These are phyloP conservation scores for Mycena galopus DNA, from an alignment of 768 basidiomycete genomes.

Conservation along the genomic window DNA sequence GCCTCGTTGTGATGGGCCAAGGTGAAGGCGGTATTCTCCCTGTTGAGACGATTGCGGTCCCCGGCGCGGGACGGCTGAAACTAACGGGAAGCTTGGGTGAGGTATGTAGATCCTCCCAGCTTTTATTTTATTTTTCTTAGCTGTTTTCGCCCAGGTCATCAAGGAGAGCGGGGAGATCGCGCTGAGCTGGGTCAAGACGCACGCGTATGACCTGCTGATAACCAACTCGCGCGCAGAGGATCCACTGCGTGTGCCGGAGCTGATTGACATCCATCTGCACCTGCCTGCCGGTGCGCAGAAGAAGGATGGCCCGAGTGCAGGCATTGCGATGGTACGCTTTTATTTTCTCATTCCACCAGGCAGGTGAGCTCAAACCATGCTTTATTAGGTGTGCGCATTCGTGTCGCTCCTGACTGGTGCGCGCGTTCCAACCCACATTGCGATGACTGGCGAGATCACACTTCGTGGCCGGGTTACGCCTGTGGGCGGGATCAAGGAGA, in stretches of 20 bases:
- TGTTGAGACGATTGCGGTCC: slow-evolving; percentile 85
- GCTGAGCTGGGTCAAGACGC: slow-evolving; percentile 91
- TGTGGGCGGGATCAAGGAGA: slow-evolving; percentile 94
- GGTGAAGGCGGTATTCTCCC: slow-evolving; percentile 89
- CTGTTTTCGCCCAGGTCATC: slow-evolving; percentile 70
- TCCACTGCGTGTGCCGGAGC: slow-evolving; percentile 78
- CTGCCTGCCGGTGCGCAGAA: slow-evolving; percentile 91
- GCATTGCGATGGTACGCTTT: slow-evolving; percentile 82
- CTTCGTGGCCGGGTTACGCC: slow-evolving; percentile 85
- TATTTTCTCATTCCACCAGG: not conserved
- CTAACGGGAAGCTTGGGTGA: slow-evolving; percentile 90
- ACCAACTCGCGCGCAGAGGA: slow-evolving; percentile 78
- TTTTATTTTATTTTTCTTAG: not conserved
- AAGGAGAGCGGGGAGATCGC: slow-evolving; percentile 93
- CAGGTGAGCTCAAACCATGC: not conserved
- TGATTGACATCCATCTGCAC: slow-evolving; percentile 89
- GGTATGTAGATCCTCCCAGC: slow-evolving; percentile 44
- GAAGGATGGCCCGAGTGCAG: slow-evolving; percentile 95
- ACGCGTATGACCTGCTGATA: slow-evolving; percentile 84
- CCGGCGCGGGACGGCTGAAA: slow-evolving; percentile 80
- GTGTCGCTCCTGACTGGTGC: slow-evolving; percentile 87
- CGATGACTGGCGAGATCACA: slow-evolving; percentile 96
- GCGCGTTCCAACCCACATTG: slow-evolving; percentile 77
- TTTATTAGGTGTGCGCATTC: slow-evolving; percentile 79
- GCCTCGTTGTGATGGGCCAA: slow-evolving; percentile 89